phyloP scores from a whole-genome alignment of 345 rosid species.

The Arabis hirsuta region DNA sequence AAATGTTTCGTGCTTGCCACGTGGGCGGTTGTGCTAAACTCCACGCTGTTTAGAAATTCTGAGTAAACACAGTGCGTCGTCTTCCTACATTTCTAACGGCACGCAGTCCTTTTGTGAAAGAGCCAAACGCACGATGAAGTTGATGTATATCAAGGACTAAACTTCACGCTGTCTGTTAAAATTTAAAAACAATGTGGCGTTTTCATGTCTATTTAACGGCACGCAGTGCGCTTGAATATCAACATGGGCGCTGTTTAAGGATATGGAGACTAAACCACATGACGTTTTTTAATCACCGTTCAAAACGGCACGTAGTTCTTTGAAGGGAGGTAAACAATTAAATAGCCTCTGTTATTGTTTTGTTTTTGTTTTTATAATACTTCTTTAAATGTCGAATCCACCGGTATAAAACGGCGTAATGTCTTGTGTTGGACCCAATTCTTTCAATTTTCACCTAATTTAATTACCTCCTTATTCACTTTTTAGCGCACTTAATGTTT shows the following conservation, averaged over 20 bases:
- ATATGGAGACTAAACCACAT: constrained; percentile 11
- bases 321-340: constrained; percentile 25
- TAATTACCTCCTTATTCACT: constrained; percentile 35
- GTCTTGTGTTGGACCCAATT: constrained; percentile 31
- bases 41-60: not conserved
- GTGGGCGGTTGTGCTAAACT: constrained; percentile 5
- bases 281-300: constrained; percentile 1
- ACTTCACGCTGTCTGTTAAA: too few relatives aligned
- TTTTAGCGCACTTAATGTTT: constrained; percentile 25
- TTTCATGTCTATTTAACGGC: too few relatives aligned
- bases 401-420: constrained; percentile 35
- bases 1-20: too few relatives aligned
- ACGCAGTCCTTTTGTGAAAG: not conserved
- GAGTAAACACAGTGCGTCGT: not conserved
- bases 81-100: not conserved
- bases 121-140: constrained; percentile 1
- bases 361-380: not conserved
- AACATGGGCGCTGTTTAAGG: constrained; percentile 5
- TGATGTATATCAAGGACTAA: not conserved
- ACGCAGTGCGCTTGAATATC: too few relatives aligned
- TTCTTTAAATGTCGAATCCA: constrained; percentile 12
- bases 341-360: constrained; percentile 42
- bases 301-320: constrained; percentile 22
- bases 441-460: constrained; percentile 47
- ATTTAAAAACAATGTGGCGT: too few relatives aligned